Evolutionary conservation across 768 basidiomycete species (phyloP).

Genomic region (Lactarius hatsudake): DNA sequence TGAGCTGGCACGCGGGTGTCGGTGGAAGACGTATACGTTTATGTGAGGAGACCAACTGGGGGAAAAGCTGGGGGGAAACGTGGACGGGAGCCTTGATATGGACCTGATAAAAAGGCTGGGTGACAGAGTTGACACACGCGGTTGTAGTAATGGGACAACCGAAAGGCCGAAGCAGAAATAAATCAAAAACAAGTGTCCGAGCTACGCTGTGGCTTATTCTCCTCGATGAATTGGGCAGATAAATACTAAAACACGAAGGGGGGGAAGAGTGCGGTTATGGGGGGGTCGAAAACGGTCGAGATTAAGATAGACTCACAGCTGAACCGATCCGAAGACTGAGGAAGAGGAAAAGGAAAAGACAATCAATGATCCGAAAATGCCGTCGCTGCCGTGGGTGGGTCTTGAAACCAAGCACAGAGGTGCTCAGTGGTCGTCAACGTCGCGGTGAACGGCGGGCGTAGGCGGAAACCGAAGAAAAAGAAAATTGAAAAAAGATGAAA

Average conservation of each 20-base stretch:
- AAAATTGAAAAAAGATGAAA: not conserved
- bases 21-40: not conserved
- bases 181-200: constrained; percentile 2
- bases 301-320: constrained; percentile 11
- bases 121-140: constrained; percentile 2
- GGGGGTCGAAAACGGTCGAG: not conserved
- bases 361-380: not conserved
- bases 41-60: not conserved
- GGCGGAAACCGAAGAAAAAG: not conserved
- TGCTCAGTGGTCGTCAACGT: constrained; percentile 12
- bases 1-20: constrained; percentile 20
- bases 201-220: not conserved
- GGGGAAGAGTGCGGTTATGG: not conserved
- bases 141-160: not conserved
- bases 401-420: not conserved
- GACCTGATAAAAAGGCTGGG: constrained; percentile 14
- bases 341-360: not conserved
- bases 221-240: not conserved
- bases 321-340: not conserved
- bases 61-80: constrained; percentile 1
- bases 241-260: not conserved
- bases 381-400: constrained; percentile 15
- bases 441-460: constrained; percentile 16
- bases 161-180: constrained; percentile 3
- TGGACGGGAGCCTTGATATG: constrained; percentile 16